A percentile compares a stretch with the other conserved stretches of the same genome.
Conservation (phyloP, 306 rosid genomes). For the Citrullus colocynthis region DNA sequence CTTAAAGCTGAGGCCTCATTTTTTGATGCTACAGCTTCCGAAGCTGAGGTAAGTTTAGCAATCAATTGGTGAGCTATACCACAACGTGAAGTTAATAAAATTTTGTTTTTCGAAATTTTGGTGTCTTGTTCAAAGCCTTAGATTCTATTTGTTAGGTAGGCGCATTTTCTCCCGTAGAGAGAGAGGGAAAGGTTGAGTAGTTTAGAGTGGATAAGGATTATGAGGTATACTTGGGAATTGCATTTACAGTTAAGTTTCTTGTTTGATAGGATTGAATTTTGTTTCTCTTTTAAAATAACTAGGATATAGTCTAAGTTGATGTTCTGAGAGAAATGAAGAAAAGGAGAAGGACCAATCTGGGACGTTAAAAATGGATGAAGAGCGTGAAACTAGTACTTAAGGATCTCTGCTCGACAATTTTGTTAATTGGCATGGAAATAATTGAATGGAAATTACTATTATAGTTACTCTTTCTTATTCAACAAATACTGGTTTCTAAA, state of each 20-base stretch:
- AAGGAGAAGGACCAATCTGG: background rate
- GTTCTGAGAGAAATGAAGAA: background rate
- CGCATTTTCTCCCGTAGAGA: background rate
- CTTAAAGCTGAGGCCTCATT: conserved; percentile 52
- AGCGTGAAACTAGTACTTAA: background rate
- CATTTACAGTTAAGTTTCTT: background rate
- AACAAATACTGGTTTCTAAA: background rate
- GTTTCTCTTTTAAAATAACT: background rate
- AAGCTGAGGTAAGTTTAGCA: conserved; percentile 35
- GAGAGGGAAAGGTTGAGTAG: background rate
- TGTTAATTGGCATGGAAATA: background rate
- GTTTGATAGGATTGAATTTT: background rate
- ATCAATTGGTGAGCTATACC: background rate
- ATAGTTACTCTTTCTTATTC: background rate
- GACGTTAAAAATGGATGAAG: background rate
- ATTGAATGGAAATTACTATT: background rate
- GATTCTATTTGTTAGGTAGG: background rate
- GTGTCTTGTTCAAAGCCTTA: background rate
- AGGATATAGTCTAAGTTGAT: background rate
- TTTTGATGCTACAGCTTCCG: conserved; percentile 43
- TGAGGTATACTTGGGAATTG: background rate
- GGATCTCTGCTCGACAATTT: background rate
- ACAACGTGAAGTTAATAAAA: background rate
- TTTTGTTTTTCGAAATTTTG: background rate
- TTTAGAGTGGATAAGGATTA: background rate